These are phyloP conservation scores for Alternaria solani DNA, from an alignment of 2,329 filamentous ascomycete genomes.

Conservation along the genomic window DNA sequence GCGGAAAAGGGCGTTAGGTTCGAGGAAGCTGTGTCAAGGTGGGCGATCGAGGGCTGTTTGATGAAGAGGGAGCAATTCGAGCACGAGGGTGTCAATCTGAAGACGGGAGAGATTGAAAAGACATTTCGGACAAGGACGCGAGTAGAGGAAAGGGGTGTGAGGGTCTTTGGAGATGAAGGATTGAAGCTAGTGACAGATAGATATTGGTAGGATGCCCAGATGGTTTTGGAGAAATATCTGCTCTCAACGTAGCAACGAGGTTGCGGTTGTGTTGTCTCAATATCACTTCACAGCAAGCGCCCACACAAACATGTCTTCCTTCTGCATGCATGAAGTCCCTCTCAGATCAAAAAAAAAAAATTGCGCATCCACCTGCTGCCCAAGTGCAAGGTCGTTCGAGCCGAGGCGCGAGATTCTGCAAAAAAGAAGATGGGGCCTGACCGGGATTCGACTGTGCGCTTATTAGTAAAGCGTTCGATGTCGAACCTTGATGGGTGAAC, in stretches of 20 bases:
- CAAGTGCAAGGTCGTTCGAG: fast-evolving
- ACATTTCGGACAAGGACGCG: slow-evolving; percentile 35
- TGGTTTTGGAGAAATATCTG: not conserved
- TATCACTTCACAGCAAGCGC: not conserved
- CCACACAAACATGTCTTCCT: not conserved
- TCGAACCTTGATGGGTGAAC: slow-evolving; percentile 26
- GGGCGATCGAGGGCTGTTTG: slow-evolving; percentile 44
- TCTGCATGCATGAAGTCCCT: not conserved
- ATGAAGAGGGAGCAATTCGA: slow-evolving; percentile 42
- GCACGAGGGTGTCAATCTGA: slow-evolving; percentile 40
- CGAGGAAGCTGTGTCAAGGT: slow-evolving; percentile 40
- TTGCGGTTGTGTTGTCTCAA: not conserved
- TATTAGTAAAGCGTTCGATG: slow-evolving; percentile 15
- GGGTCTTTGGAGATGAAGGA: slow-evolving; percentile 32
- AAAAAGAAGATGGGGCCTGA: slow-evolving; percentile 34
- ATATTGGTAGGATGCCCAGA: slow-evolving; percentile 27
- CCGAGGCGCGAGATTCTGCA: not conserved
- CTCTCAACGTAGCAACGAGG: not conserved
- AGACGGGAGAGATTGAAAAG: slow-evolving; percentile 33
- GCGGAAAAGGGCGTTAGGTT: slow-evolving; percentile 33
- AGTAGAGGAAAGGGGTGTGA: slow-evolving; percentile 38
- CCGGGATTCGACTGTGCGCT: slow-evolving; percentile 38
- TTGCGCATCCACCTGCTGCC: fast-evolving
- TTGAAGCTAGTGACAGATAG: slow-evolving; percentile 35
- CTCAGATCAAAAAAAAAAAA: not conserved